Conservation (phyloP, 371 early-diverging fungal species). For the Chytridiales sp. region DNA sequence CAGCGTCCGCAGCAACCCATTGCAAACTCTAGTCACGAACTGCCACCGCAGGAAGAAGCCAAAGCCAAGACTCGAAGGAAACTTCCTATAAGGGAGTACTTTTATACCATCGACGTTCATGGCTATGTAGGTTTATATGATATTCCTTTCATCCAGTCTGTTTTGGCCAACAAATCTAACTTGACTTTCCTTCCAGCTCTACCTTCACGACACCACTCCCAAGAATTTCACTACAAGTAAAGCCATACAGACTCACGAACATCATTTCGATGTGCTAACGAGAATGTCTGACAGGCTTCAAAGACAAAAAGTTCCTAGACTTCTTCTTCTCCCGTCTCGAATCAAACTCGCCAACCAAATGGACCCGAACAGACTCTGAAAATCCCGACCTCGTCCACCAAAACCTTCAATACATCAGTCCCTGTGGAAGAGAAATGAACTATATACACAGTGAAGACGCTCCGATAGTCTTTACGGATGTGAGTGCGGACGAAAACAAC, state of each 20-base stretch:
- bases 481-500: not conserved
- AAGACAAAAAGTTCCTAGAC: conserved; percentile 37
- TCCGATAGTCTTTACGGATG: conserved; percentile 37
- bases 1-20: too few relatives aligned
- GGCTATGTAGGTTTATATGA: conserved; percentile 20
- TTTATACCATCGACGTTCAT: conserved; percentile 35
- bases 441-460: conserved; percentile 17
- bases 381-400: too few relatives aligned
- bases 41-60: too few relatives aligned
- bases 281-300: conserved; percentile 26
- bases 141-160: not conserved
- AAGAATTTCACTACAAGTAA: conserved; percentile 26
- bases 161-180: not conserved
- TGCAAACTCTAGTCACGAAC: too few relatives aligned
- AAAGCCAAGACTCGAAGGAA: too few relatives aligned
- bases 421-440: conserved; percentile 39
- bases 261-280: not conserved
- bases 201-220: conserved; percentile 27
- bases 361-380: not conserved
- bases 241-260: not conserved
- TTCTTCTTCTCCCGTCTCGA: conserved; percentile 39
- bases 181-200: conserved; percentile 17
- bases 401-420: conserved; percentile 23
- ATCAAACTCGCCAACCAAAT: not conserved
- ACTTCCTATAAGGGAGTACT: too few relatives aligned